Evolutionary conservation across 2,329 filamentous ascomycete genomes (phyloP).

Genomic region (Myrmaecium sp.): DNA sequence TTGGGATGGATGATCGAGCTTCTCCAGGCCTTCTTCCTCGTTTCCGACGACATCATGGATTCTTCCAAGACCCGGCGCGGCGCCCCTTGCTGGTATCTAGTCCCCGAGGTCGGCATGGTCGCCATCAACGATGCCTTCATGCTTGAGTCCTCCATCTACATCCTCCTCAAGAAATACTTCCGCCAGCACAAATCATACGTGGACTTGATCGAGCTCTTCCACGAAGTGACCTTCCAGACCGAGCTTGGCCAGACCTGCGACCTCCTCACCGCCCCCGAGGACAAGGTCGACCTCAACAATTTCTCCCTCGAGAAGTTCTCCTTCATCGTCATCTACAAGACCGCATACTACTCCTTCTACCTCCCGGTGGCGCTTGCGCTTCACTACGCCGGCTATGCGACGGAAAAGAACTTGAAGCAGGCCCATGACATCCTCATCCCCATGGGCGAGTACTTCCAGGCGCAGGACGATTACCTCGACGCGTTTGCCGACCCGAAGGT

Average conservation of each 20-base stretch:
- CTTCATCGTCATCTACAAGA: slow-evolving; percentile 99
- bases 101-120: slow-evolving; percentile 77
- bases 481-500: slow-evolving; percentile 85
- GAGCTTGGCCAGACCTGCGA: slow-evolving; percentile 92
- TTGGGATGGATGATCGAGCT: slow-evolving; percentile 97
- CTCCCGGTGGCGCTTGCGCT: slow-evolving; percentile 86
- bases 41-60: slow-evolving; percentile 99
- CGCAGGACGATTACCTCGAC: slow-evolving; percentile 97
- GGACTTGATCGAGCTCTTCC: slow-evolving; percentile 89
- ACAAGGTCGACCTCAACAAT: slow-evolving; percentile 80
- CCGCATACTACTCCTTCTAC: slow-evolving; percentile 98
- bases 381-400: slow-evolving; percentile 70
- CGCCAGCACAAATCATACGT: slow-evolving; percentile 72
- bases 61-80: slow-evolving; percentile 84
- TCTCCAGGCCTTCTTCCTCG: slow-evolving; percentile 96
- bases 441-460: slow-evolving; percentile 97
- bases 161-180: slow-evolving; percentile 88
- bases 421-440: slow-evolving; percentile 87
- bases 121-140: slow-evolving; percentile 93
- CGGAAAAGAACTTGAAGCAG: slow-evolving; percentile 73
- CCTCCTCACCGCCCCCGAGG: slow-evolving; percentile 87
- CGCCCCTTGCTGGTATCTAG: slow-evolving; percentile 90
- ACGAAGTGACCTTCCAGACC: slow-evolving; percentile 84
- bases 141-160: slow-evolving; percentile 67
- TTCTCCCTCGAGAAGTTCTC: slow-evolving; percentile 90